Conservation (phyloP, 805 yeast species). For the Myxozyma neglecta region DNA sequence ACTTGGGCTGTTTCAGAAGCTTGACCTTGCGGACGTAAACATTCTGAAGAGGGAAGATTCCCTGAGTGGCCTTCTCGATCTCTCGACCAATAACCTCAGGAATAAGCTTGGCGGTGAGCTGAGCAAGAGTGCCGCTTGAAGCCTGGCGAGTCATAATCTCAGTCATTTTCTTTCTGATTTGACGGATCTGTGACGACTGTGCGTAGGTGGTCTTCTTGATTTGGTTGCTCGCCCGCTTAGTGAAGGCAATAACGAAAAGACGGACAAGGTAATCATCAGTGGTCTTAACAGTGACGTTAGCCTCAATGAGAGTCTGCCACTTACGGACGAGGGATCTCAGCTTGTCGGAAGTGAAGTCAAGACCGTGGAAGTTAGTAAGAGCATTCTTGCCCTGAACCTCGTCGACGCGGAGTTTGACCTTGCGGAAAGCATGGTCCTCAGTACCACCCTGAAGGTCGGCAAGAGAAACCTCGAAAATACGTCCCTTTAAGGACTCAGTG, state of each 20-base stretch:
- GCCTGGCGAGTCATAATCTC: conserved; percentile 97
- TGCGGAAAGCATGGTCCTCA: conserved; percentile 98
- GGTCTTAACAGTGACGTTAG: conserved; percentile 97
- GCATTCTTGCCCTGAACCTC: conserved; percentile 99
- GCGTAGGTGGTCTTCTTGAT: conserved; percentile 97
- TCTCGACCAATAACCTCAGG: conserved; percentile 99
- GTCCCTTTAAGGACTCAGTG: conserved; percentile 96
- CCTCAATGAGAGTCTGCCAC: conserved; percentile 98
- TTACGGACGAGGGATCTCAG: conserved; percentile 96
- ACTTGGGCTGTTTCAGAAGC: conserved; percentile 97
- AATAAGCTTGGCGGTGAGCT: conserved; percentile 93
- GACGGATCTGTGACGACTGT: conserved; percentile 95
- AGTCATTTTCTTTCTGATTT: conserved; percentile 92
- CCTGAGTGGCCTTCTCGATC: conserved; percentile 92
- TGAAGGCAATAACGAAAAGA: conserved; percentile 96
- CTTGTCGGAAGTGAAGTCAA: conserved; percentile 97
- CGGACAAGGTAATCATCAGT: conserved; percentile 96
- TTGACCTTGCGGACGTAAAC: conserved; percentile 98
- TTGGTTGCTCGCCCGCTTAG: conserved; percentile 96
- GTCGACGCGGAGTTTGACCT: conserved; percentile 95
- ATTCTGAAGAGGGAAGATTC: conserved; percentile 96
- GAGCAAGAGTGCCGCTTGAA: conserved; percentile 90
- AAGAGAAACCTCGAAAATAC: conserved; percentile 91
- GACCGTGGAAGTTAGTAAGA: conserved; percentile 99
- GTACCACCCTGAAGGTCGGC: conserved; percentile 95